A percentile compares a stretch with the other conserved stretches of the same genome.
Evolutionary conservation across 73 alveolate genomes (phyloP).

Genomic region (Tetrahymena malaccensis): DNA sequence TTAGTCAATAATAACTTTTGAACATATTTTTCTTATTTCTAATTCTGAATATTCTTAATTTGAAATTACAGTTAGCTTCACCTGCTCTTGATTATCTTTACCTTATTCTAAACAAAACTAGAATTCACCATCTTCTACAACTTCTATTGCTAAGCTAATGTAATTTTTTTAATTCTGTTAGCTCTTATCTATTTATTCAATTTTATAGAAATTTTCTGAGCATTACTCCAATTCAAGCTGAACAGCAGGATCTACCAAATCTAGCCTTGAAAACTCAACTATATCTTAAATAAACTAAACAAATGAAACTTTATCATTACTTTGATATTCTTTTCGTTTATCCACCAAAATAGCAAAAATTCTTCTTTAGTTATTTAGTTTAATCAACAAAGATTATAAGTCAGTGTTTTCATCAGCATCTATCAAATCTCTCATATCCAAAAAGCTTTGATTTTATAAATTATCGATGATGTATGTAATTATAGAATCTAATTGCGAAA

Average conservation of each 20-base stretch:
- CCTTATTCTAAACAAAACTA: too few relatives aligned
- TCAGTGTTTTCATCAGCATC: neutral
- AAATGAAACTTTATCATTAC: neutral
- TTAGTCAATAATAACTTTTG: neutral
- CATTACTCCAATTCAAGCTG: neutral
- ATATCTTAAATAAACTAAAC: neutral
- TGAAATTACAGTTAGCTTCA: neutral
- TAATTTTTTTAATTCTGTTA: neutral
- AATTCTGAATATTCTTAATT: neutral
- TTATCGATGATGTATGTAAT: neutral
- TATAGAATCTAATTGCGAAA: neutral
- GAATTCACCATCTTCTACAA: neutral
- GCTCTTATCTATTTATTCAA: neutral
- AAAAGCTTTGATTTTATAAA: neutral
- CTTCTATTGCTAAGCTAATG: neutral
- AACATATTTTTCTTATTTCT: neutral
- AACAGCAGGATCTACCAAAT: neutral
- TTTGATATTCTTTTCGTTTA: neutral
- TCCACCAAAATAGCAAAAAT: neutral
- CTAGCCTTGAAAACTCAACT: neutral
- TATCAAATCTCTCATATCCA: neutral
- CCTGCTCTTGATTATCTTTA: neutral
- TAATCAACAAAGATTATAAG: neutral
- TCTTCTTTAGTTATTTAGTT: neutral
- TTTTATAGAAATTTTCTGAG: neutral